These are phyloP conservation scores for Vachellia pachyceras DNA, from an alignment of 306 rosid genomes.

Conservation along the genomic window DNA sequence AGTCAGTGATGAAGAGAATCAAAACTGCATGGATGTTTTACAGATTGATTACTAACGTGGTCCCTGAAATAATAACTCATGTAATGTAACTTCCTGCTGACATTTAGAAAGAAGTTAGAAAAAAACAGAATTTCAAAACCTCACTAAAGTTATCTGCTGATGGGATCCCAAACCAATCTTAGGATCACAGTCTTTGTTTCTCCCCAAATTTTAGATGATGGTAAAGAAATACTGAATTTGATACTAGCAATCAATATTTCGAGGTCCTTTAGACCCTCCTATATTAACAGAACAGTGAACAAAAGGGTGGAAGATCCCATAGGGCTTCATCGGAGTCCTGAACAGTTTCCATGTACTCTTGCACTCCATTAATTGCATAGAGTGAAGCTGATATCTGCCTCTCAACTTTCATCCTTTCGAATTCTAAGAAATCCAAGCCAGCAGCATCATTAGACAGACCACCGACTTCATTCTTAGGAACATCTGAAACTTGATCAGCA, in stretches of 20 bases:
- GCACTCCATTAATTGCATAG: slow-evolving; percentile 84
- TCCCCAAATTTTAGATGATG: not conserved
- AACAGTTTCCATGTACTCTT: slow-evolving; percentile 76
- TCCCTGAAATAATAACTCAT: not conserved
- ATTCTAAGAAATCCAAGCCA: slow-evolving; percentile 54
- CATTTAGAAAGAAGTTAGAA: slow-evolving; percentile 12
- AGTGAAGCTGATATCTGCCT: slow-evolving; percentile 84
- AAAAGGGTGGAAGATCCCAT: slow-evolving; percentile 81
- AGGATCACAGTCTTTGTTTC: not conserved
- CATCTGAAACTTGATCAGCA: slow-evolving; percentile 51
- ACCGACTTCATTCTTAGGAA: slow-evolving; percentile 41
- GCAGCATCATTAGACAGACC: slow-evolving; percentile 18
- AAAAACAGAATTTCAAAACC: not conserved
- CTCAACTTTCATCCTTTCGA: slow-evolving; percentile 85
- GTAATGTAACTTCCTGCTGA: slow-evolving; percentile 20
- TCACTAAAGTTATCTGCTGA: slow-evolving; percentile 4
- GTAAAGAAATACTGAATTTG: slow-evolving; percentile 9
- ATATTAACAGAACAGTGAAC: slow-evolving; percentile 58
- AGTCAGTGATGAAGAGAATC: not conserved
- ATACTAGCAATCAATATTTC: slow-evolving; percentile 6
- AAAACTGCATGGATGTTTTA: slow-evolving; percentile 1
- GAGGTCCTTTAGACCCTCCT: slow-evolving; percentile 19
- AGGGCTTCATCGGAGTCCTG: slow-evolving; percentile 61
- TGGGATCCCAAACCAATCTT: slow-evolving; percentile 32
- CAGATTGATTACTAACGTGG: slow-evolving; percentile 28